These are phyloP conservation scores for Leptographium radiaticola DNA, from an alignment of 2,329 filamentous ascomycete species.

Conservation along the genomic window DNA sequence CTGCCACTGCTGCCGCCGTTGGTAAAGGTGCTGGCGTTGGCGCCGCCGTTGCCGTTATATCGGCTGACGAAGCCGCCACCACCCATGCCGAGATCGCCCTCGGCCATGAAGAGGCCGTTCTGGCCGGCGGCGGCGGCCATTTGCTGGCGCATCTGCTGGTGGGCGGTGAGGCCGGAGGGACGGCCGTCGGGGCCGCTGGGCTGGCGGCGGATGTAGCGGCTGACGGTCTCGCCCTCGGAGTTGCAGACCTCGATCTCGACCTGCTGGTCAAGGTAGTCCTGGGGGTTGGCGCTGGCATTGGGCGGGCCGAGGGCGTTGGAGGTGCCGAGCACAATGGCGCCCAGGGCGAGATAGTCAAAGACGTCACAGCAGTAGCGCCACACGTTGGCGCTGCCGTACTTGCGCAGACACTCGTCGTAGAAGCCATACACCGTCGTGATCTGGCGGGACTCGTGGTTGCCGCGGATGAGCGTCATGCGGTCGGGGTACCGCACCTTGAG, in stretches of 20 bases:
- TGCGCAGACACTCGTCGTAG: conserved; percentile 92
- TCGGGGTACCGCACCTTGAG: conserved; percentile 96
- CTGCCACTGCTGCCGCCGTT: conserved; percentile 1
- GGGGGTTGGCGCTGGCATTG: conserved; percentile 30
- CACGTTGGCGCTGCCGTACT: conserved; percentile 93
- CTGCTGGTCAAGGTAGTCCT: conserved; percentile 49
- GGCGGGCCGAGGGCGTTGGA: conserved; percentile 43
- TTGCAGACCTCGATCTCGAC: conserved; percentile 91
- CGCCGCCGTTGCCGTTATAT: background rate
- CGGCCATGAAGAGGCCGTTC: background rate
- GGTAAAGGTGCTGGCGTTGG: conserved; percentile 12
- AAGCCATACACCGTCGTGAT: conserved; percentile 97
- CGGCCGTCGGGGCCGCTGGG: conserved; percentile 29
- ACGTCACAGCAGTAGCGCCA: conserved; percentile 97
- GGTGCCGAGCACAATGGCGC: conserved; percentile 83
- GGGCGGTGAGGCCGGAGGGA: conserved; percentile 4
- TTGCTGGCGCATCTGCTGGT: conserved; percentile 14
- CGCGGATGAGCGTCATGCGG: conserved; percentile 88
- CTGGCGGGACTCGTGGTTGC: conserved; percentile 91
- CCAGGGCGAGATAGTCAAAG: conserved; percentile 90
- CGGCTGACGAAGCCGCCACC: background rate
- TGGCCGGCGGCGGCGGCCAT: background rate
- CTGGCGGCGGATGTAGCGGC: conserved; percentile 37
- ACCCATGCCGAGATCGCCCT: background rate
- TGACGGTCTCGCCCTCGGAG: conserved; percentile 66